Percentiles rank a stretch among this genome's conserved stretches.
Evolutionary conservation across 2,329 filamentous ascomycete genomes (phyloP).

Genomic region (Botryotinia calthae): DNA sequence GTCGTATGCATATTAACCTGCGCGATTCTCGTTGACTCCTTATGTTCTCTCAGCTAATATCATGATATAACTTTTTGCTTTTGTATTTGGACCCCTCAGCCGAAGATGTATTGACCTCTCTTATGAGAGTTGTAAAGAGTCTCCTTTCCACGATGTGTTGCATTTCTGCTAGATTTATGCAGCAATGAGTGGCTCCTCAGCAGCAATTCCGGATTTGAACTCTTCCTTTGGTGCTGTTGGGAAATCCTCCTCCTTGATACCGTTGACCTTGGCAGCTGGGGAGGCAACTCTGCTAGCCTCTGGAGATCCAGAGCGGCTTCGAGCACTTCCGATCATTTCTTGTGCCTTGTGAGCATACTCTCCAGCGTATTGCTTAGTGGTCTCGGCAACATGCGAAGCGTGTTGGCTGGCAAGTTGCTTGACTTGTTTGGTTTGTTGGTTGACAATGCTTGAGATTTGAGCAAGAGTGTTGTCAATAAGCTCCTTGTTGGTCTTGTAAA

Average conservation of each 20-base stretch:
- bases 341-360: constrained; percentile 69
- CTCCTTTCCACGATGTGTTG: neutral
- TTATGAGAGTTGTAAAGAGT: neutral
- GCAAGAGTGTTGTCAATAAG: constrained; percentile 63
- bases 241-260: constrained; percentile 35
- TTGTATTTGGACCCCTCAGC: neutral
- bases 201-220: constrained; percentile 32
- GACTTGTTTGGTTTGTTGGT: constrained; percentile 62
- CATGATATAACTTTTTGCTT: neutral
- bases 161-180: constrained; percentile 25
- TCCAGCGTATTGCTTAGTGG: constrained; percentile 66
- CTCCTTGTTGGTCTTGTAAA: constrained; percentile 68
- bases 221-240: constrained; percentile 37
- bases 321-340: constrained; percentile 51
- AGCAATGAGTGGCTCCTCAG: constrained; percentile 32
- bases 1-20: neutral
- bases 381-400: constrained; percentile 58
- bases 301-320: constrained; percentile 36
- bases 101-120: constrained; percentile 9
- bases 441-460: constrained; percentile 56
- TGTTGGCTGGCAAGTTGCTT: constrained; percentile 62
- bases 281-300: constrained; percentile 25
- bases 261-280: constrained; percentile 26
- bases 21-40: neutral
- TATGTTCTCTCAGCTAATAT: neutral